Evolutionary conservation across 2,329 filamentous ascomycete genomes (phyloP).

Genomic region (Bipolaris bicolor): DNA sequence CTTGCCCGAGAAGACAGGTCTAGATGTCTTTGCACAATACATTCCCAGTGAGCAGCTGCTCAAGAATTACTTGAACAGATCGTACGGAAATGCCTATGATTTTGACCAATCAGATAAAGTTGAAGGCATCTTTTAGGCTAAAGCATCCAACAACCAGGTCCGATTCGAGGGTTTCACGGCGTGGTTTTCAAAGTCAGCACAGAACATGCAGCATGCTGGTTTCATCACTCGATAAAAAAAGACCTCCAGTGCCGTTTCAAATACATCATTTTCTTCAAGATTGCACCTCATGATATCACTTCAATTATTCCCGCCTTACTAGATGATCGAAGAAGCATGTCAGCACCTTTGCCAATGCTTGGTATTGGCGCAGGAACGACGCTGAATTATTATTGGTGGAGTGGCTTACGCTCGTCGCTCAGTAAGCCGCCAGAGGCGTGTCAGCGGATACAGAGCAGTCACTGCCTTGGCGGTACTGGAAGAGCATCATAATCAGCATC

Average conservation of each 20-base stretch:
- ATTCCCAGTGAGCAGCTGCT: conserved; percentile 52
- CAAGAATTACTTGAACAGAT: conserved; percentile 60
- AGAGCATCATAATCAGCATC: conserved; percentile 16
- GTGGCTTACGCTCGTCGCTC: conserved; percentile 18
- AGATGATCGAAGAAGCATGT: conserved; percentile 5
- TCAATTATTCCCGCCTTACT: neutral
- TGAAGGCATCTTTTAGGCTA: conserved; percentile 30
- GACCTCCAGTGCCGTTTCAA: neutral
- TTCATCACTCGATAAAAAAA: neutral
- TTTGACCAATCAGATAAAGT: conserved; percentile 58
- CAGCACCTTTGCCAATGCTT: conserved; percentile 11
- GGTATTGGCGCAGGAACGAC: neutral
- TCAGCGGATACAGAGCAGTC: conserved; percentile 18
- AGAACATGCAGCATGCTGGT: neutral
- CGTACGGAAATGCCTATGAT: conserved; percentile 68
- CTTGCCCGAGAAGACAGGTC: conserved; percentile 45
- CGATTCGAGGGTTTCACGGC: too few relatives aligned
- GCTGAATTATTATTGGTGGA: conserved; percentile 11
- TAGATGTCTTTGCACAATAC: conserved; percentile 62
- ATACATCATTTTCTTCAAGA: neutral
- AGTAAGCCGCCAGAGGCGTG: conserved; percentile 23
- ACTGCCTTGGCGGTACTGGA: conserved; percentile 15
- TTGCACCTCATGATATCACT: neutral
- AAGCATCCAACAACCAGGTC: neutral
- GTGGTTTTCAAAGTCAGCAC: neutral